Percentiles rank a stretch among this genome's conserved stretches.
These are phyloP conservation scores for Gelatoporia subvermispora DNA, from an alignment of 768 basidiomycete genomes.

Conservation along the genomic window DNA sequence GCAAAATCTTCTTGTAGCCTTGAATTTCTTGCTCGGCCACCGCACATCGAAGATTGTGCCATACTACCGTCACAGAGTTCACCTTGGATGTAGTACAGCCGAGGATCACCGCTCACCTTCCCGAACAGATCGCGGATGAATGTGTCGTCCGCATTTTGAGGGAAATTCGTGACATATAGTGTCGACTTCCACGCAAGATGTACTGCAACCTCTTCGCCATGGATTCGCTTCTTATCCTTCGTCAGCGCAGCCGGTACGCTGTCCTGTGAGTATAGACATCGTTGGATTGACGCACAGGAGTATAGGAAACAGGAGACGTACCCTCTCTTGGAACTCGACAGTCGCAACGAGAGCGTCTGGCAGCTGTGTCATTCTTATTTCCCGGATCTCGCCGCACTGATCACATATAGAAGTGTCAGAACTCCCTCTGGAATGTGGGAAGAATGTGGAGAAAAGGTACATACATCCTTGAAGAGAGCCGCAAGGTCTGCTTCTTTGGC, in stretches of 20 bases:
- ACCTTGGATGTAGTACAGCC: constrained; percentile 1
- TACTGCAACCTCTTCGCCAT: constrained; percentile 72
- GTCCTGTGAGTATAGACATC: constrained; percentile 41
- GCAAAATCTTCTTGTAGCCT: constrained; percentile 84
- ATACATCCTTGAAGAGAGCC: constrained; percentile 80
- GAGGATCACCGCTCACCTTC: constrained; percentile 43
- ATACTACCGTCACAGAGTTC: constrained; percentile 51
- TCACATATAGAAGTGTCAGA: background rate
- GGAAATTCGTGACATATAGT: constrained; percentile 94
- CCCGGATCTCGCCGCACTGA: constrained; percentile 88
- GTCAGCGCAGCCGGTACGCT: constrained; percentile 83
- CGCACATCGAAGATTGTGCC: constrained; percentile 91
- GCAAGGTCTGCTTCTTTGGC: constrained; percentile 63
- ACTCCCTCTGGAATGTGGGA: background rate
- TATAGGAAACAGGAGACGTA: constrained; percentile 25
- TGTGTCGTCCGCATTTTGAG: constrained; percentile 75
- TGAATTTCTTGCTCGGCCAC: constrained; percentile 98
- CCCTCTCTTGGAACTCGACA: constrained; percentile 78
- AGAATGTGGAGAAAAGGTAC: constrained; percentile 18
- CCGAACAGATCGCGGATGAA: constrained; percentile 73
- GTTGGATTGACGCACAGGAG: background rate
- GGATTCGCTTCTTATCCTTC: constrained; percentile 88
- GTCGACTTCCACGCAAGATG: constrained; percentile 93
- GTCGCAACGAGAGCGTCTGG: constrained; percentile 66
- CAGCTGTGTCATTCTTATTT: constrained; percentile 71